Base-by-base conservation (phyloP, 495 filamentous ascomycete species). In the Neurospora sp. region DNA sequence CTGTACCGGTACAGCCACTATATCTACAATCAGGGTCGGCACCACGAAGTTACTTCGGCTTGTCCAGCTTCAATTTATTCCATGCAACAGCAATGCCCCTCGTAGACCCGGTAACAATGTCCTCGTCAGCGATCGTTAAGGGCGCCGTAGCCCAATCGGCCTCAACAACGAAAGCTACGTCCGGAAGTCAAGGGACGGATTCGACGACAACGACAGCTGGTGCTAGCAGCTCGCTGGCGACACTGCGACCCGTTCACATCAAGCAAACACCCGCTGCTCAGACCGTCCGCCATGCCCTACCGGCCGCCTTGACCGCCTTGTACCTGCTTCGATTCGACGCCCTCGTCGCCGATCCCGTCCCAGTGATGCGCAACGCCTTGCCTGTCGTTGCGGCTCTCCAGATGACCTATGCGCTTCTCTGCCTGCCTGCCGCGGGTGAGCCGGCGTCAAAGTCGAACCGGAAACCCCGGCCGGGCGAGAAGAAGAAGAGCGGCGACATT, bases 261-360 rank as follows among this genome's bases (percentile, higher is more conserved):
- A 73, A 79, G 38, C 74, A 74, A 39, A 81, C 82, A 1, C 71
- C 76, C 18, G 73, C 76, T 70, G 78, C 84, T 18, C 82, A 82
- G 38, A 40, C 79, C 10, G 69, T 75, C 40, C 79, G 76, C 18
- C 76, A 80, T 65, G 76, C 61, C 39, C 41, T 78, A 75, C 89
- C 92, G 6, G 82, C 83, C 39, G 78, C 94, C 16, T 83, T 97
- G 35, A 84, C 93, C 20, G 83, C 82, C 44, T 76, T 90, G 40
- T 89, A 88, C 78, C 81, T 85, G 71, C 45, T 87, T 40, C 87
- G 85, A 41, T 97, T 98, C 83, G 78, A 80, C 39, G 76, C 83
- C 31, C 84, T 97, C 22, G 91, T 97, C 72, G 41, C 84, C 40
- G 85, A 94, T 76, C 94, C 96, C 9, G 87, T 92, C 9, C 78